phyloP scores from a whole-genome alignment of 176 grass and related monocot species.

The Phoenix roebelenii region DNA sequence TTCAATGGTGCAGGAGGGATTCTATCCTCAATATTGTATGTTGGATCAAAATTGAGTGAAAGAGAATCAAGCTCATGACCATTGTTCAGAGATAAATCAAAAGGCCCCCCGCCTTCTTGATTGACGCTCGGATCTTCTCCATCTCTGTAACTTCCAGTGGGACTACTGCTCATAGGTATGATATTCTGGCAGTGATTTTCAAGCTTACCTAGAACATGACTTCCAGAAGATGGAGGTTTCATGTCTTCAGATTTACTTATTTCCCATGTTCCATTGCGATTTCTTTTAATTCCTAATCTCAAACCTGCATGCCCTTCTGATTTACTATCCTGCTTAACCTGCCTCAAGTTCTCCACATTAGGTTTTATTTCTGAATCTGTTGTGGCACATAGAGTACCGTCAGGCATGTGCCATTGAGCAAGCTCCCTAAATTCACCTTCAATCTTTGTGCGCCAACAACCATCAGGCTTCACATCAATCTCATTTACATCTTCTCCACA shows the following conservation, averaged over 20 bases:
- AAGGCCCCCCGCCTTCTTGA: conserved; percentile 17
- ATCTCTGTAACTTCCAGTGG: conserved; percentile 13
- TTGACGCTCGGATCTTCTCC: conserved; percentile 17
- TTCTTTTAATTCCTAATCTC: conserved; percentile 47
- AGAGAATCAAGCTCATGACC: conserved; percentile 37
- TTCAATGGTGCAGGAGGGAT: conserved; percentile 15
- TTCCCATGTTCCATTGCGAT: conserved; percentile 32
- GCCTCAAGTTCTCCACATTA: conserved; percentile 18
- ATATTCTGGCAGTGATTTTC: conserved; percentile 12
- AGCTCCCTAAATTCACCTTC: conserved; percentile 44
- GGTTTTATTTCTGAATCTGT: conserved; percentile 20
- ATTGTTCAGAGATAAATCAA: conserved; percentile 19
- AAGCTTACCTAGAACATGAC: conserved; percentile 10
- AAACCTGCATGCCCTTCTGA: conserved; percentile 19
- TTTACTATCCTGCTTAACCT: conserved; percentile 39
- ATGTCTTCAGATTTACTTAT: conserved; percentile 25
- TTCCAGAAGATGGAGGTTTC: conserved; percentile 17
- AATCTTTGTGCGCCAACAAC: conserved; percentile 73
- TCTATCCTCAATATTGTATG: conserved; percentile 22
- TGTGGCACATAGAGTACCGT: conserved; percentile 49
- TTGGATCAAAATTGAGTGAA: conserved; percentile 7
- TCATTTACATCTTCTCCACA: conserved; percentile 59
- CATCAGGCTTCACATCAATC: conserved; percentile 76
- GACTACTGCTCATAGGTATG: conserved; percentile 17
- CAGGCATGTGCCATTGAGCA: conserved; percentile 76